Evolutionary conservation across 768 basidiomycete species (phyloP), one percentile per base, ranked within the genome.

Genomic region (Mycena vitilis): DNA sequence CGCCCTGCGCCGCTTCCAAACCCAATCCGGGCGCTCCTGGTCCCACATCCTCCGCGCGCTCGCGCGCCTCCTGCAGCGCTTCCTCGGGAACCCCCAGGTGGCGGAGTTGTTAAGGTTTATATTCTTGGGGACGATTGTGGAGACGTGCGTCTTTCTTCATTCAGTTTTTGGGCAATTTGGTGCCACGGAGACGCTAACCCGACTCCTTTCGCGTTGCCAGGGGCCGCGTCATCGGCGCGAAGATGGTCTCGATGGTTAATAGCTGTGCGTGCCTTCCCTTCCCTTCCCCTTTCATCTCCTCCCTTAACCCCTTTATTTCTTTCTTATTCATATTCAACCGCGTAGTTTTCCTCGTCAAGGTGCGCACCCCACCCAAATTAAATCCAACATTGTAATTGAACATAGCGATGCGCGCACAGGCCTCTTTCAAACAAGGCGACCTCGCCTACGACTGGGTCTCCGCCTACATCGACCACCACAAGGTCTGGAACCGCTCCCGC

Each of bases 281-380:
- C 38, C 56, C 36, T 25, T 57, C 44, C 56, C 49, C 38, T 55
- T 52, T 48, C 42, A 48, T 51, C n/a, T n/a, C n/a, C n/a, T n/a
- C n/a, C n/a, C 52, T 40, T 13, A 22, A 18, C 20, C 22, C 7
- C 16, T 53, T 61, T 37, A 65, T 44, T 36, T 49, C 48, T 9
- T 23, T 18, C 15, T 10, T 9, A 3, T 40, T 40, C 40, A 15
- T 4, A 15, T 40, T 40, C 15, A 5, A 30, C 30, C 30, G 20
- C 38, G 6, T n/a, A 72, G 71, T 72, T 45, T 72, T 72, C 71
- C 67, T 72, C 42, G 71, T 72, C 25, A 72, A 72, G 63, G 68
- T 65, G 25, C 48, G 20, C 40, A 40, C 15, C 40, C n/a, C n/a
- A n/a, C n/a, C n/a, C n/a, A n/a, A n/a, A n/a, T n/a, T n/a, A n/a